These are phyloP conservation scores for Claviceps quebecensis DNA, from an alignment of 2,329 filamentous ascomycete genomes.

Conservation along the genomic window DNA sequence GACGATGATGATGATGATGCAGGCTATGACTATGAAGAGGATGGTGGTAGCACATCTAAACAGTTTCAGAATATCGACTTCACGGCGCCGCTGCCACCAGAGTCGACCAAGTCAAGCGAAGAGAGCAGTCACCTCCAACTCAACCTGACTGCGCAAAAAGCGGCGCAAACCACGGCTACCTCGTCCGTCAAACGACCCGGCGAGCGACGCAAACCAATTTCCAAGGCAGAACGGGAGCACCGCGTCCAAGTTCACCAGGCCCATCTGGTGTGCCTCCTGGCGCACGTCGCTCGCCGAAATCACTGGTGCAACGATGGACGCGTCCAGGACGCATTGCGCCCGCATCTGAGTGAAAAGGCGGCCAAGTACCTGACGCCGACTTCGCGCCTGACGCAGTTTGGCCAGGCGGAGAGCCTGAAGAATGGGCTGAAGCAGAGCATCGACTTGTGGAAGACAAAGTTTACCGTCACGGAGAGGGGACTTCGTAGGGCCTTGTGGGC, in stretches of 20 bases:
- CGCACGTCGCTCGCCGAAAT: conserved; percentile 66
- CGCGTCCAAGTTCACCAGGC: conserved; percentile 73
- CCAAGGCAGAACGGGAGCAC: conserved; percentile 35
- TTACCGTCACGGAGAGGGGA: conserved; percentile 56
- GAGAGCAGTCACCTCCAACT: conserved; percentile 30
- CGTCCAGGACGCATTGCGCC: conserved; percentile 52
- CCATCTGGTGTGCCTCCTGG: conserved; percentile 71
- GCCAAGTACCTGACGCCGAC: conserved; percentile 55
- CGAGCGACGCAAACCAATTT: conserved; percentile 37
- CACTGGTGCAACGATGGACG: conserved; percentile 71
- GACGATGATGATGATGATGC: conserved; percentile 28
- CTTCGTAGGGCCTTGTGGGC: conserved; percentile 62
- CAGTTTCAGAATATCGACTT: conserved; percentile 37
- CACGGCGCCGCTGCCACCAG: conserved; percentile 13
- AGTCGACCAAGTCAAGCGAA: conserved; percentile 11
- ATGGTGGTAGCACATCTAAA: conserved; percentile 10
- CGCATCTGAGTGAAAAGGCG: conserved; percentile 52
- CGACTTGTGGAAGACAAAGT: conserved; percentile 54
- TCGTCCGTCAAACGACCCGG: conserved; percentile 16
- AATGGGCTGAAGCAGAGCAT: conserved; percentile 60
- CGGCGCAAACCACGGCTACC: conserved; percentile 25
- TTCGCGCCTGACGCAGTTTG: conserved; percentile 55
- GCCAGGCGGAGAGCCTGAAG: conserved; percentile 60
- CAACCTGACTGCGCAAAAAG: conserved; percentile 35
- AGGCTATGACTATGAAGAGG: conserved; percentile 25